A percentile compares a stretch with the other conserved stretches of the same genome.
Evolutionary conservation across 805 yeast species (phyloP).

Genomic region (Metahyphopichia silvanorum): DNA sequence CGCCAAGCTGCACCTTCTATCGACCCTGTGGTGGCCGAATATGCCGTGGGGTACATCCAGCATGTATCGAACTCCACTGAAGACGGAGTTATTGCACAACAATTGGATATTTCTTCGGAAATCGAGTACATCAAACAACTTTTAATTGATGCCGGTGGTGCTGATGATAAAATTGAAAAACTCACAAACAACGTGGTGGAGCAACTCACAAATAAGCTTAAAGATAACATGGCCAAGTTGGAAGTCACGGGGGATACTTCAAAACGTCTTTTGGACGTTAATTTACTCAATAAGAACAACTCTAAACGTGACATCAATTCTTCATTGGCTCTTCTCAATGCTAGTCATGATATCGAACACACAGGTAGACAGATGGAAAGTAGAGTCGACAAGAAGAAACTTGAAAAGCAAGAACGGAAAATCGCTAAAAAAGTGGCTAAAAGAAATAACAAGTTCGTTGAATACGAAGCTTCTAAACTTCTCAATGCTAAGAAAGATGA

Average conservation of each 20-base stretch:
- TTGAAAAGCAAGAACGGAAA: conserved; percentile 95
- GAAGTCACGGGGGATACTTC: conserved; percentile 85
- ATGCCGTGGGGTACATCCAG: conserved; percentile 87
- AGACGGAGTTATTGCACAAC: conserved; percentile 78
- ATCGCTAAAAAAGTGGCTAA: conserved; percentile 97
- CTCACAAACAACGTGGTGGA: conserved; percentile 47
- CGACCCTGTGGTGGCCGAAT: conserved; percentile 84
- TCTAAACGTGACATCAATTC: conserved; percentile 70
- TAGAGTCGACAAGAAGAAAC: conserved; percentile 92
- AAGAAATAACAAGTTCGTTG: conserved; percentile 74
- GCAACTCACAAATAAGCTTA: conserved; percentile 49
- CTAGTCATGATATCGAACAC: conserved; percentile 82
- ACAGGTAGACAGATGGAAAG: conserved; percentile 90
- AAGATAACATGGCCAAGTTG: conserved; percentile 67
- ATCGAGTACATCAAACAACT: conserved; percentile 63
- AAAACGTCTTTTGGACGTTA: conserved; percentile 76
- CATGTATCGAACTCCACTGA: conserved; percentile 75
- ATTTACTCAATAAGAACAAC: conserved; percentile 57
- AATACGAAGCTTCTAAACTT: conserved; percentile 92
- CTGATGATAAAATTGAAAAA: conserved; percentile 47
- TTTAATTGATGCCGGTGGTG: conserved; percentile 82
- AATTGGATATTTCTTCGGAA: conserved; percentile 64
- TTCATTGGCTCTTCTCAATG: conserved; percentile 73
- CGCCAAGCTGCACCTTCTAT: conserved; percentile 84
- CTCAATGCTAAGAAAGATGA: conserved; percentile 60